Percentiles rank a stretch among this genome's conserved stretches.
phyloP scores from a whole-genome alignment of 148 eudicot genomes.

The Dianthus caryophyllus region DNA sequence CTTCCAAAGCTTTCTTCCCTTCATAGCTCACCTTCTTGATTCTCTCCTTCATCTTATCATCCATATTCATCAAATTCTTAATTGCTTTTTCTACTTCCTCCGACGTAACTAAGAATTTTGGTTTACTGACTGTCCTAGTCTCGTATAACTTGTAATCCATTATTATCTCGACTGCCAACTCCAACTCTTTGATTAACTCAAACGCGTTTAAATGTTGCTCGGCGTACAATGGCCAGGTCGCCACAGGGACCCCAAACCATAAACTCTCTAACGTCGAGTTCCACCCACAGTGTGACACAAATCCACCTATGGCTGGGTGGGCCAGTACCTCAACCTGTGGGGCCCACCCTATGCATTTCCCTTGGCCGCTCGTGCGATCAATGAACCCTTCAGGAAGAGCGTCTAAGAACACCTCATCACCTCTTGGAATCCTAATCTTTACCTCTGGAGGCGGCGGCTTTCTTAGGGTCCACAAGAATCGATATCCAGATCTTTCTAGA shows the following conservation, averaged over 20 bases:
- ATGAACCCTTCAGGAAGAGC: slow-evolving; percentile 12
- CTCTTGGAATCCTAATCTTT: slow-evolving; percentile 3
- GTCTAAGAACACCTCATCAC: slow-evolving; percentile 14
- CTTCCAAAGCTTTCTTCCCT: neutral
- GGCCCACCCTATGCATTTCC: slow-evolving; percentile 1
- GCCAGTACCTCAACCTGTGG: slow-evolving; percentile 5
- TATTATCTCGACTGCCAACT: neutral
- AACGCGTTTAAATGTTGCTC: slow-evolving; percentile 6
- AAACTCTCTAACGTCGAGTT: slow-evolving; percentile 1
- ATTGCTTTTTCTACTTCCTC: neutral
- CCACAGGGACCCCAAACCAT: slow-evolving; percentile 6
- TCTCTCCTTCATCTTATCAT: neutral
- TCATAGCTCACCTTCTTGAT: neutral
- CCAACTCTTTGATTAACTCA: neutral
- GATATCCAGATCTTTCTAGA: slow-evolving; percentile 34
- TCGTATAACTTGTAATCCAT: neutral
- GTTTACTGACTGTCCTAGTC: neutral
- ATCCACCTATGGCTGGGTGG: neutral
- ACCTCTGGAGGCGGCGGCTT: slow-evolving; percentile 17
- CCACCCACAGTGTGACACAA: slow-evolving; percentile 10
- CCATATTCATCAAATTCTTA: slow-evolving; percentile 1
- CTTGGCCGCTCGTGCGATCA: neutral
- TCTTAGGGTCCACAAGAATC: slow-evolving; percentile 41
- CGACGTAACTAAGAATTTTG: neutral
- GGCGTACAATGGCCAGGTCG: slow-evolving; percentile 1